A percentile compares a stretch with the other conserved stretches of the same genome.
These are phyloP conservation scores for Citrullus colocynthis DNA, from an alignment of 306 rosid species.

Conservation along the genomic window DNA sequence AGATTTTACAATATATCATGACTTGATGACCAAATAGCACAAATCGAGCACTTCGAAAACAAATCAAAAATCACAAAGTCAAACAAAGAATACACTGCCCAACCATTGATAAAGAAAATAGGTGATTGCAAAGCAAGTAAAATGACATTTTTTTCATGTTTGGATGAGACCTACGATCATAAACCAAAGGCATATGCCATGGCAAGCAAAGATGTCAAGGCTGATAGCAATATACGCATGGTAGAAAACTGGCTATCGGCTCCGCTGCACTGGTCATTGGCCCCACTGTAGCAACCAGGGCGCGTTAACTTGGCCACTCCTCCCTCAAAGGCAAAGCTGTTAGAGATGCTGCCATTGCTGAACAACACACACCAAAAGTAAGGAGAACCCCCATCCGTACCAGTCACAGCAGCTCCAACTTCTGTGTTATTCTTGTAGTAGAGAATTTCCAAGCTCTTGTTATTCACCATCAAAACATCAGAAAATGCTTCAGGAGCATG, in stretches of 20 bases:
- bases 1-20: not conserved
- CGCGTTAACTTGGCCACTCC: conserved; percentile 51
- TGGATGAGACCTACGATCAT: conserved; percentile 21
- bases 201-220: conserved; percentile 28
- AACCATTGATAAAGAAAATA: not conserved
- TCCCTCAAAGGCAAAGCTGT: conserved; percentile 51
- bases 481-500: conserved; percentile 64
- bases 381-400: conserved; percentile 75
- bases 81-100: not conserved
- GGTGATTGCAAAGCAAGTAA: not conserved
- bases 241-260: conserved; percentile 34
- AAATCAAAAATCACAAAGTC: not conserved
- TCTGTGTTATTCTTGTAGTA: conserved; percentile 64
- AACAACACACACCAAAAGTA: conserved; percentile 95
- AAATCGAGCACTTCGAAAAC: not conserved
- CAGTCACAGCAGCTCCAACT: conserved; percentile 81
- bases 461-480: conserved; percentile 44
- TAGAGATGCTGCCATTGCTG: conserved; percentile 52
- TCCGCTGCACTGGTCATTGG: conserved; percentile 53
- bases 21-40: not conserved
- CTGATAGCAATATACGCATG: conserved; percentile 24
- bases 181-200: conserved; percentile 25
- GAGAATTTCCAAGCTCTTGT: conserved; percentile 62
- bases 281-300: conserved; percentile 98
- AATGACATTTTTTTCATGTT: not conserved